Conservation (phyloP, 2,329 filamentous ascomycete species). For the Cladophialophora bantiana region DNA sequence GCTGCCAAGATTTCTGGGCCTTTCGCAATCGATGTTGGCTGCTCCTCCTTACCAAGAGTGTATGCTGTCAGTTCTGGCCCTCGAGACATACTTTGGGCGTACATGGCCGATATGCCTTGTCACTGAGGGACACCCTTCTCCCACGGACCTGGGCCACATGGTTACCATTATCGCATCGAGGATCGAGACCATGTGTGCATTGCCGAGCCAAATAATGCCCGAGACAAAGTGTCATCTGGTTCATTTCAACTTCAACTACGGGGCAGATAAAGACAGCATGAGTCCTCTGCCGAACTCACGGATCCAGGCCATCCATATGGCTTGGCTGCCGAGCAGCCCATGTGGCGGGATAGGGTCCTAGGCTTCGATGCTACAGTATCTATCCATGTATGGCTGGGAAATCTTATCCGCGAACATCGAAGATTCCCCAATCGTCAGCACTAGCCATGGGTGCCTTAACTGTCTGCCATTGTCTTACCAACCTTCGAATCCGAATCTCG, state of each 20-base stretch:
- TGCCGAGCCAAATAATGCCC: neutral
- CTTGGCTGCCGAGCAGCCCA: neutral
- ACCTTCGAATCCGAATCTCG: neutral
- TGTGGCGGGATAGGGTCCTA: neutral
- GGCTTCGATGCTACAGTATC: neutral
- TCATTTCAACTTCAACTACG: neutral
- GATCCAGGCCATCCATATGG: neutral
- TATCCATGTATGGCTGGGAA: neutral
- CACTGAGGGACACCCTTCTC: neutral
- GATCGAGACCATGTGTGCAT: neutral
- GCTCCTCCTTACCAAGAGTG: neutral
- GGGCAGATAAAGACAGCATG: neutral
- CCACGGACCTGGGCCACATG: neutral
- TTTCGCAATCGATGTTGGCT: neutral
- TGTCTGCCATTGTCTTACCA: neutral
- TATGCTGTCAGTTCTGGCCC: neutral
- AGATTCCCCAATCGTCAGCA: constrained; percentile 5
- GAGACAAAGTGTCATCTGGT: neutral
- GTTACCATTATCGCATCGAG: neutral
- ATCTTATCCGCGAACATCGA: neutral
- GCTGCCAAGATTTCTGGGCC: neutral
- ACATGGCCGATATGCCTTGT: neutral
- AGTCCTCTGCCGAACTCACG: neutral
- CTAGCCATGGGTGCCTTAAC: neutral
- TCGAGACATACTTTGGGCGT: neutral